phyloP scores from a whole-genome alignment of 139 green algal species.

The Asterochloris erici region DNA sequence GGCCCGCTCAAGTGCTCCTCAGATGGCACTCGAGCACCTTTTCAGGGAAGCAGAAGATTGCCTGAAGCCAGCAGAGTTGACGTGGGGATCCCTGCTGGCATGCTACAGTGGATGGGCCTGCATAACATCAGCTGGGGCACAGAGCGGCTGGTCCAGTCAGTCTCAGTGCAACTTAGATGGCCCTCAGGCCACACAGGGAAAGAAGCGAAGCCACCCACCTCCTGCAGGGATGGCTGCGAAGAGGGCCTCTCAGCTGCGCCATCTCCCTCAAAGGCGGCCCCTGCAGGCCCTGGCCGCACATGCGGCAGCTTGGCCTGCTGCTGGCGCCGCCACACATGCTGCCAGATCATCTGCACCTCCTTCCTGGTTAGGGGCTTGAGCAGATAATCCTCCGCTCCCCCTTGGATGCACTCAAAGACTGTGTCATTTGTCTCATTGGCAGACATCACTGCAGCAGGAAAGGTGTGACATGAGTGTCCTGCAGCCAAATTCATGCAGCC shows the following conservation, averaged over 20 bases:
- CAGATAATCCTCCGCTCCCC: constrained; percentile 89
- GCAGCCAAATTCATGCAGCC: background rate
- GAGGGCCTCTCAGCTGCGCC: too few species aligned
- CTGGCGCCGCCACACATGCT: constrained; percentile 78
- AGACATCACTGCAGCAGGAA: constrained; percentile 75
- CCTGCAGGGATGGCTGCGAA: background rate
- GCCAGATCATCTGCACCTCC: constrained; percentile 87
- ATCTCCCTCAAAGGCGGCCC: too few species aligned
- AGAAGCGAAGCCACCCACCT: background rate
- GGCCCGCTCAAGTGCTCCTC: too few species aligned
- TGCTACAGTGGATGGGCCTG: too few species aligned
- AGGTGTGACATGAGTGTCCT: background rate
- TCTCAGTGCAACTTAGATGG: too few species aligned
- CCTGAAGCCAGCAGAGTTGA: too few species aligned
- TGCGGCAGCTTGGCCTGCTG: constrained; percentile 16
- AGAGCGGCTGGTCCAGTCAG: too few species aligned
- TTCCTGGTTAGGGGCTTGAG: constrained; percentile 90
- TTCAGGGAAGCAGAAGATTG: too few species aligned
- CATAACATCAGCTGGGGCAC: too few species aligned
- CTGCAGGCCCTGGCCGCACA: background rate
- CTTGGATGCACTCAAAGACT: constrained; percentile 76
- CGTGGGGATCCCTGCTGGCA: too few species aligned
- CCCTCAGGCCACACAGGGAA: too few species aligned
- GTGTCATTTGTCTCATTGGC: constrained; percentile 75
- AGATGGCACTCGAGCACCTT: too few species aligned